phyloP scores from a whole-genome alignment of 1,284 basidiomycete genomes.

The Sanghuangporus weigelae region DNA sequence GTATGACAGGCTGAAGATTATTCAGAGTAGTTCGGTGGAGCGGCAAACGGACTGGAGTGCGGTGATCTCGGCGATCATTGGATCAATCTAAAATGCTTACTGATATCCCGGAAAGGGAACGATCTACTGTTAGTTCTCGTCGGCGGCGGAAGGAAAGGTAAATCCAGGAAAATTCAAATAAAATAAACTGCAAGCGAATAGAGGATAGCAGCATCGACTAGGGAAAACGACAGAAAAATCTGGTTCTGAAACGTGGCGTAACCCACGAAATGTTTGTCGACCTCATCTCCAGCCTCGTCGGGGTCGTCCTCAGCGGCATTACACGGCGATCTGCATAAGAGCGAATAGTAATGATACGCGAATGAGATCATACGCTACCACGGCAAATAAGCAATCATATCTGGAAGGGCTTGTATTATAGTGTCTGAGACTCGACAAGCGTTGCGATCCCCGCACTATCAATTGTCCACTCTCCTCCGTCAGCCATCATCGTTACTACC shows the following conservation, averaged over 20 bases:
- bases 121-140: not conserved
- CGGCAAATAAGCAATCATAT: constrained; percentile 4
- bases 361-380: constrained; percentile 5
- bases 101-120: not conserved
- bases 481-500: not conserved
- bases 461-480: not conserved
- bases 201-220: not conserved
- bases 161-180: constrained; percentile 13
- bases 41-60: not conserved
- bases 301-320: not conserved
- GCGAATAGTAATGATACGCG: not conserved
- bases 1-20: not conserved
- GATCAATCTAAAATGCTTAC: not conserved
- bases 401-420: constrained; percentile 2
- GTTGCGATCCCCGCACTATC: not conserved
- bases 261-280: not conserved
- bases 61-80: not conserved
- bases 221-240: not conserved
- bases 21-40: not conserved
- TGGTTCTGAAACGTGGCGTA: not conserved
- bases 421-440: not conserved
- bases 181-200: not conserved
- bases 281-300: not conserved
- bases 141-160: constrained; percentile 9
- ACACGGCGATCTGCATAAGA: not conserved